phyloP scores from a whole-genome alignment of 768 basidiomycete genomes.

The Collybiopsis luxurians region DNA sequence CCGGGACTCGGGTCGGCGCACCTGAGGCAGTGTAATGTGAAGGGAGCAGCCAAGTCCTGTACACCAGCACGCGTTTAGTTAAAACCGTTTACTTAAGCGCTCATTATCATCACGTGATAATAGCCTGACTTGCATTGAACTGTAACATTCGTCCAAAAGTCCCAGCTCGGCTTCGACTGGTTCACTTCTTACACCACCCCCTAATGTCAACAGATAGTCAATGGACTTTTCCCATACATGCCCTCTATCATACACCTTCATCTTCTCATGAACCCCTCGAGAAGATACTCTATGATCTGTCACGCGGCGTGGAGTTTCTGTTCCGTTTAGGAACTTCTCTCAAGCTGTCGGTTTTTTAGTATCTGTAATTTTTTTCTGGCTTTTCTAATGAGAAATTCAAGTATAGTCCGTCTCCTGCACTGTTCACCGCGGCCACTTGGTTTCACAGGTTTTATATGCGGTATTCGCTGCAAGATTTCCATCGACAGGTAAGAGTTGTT shows the following conservation, averaged over 20 bases:
- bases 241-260: slow-evolving; percentile 60
- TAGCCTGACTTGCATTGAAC: no score
- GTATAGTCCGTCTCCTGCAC: slow-evolving; percentile 70
- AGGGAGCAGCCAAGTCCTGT: no score
- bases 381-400: slow-evolving; percentile 6
- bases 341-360: slow-evolving; percentile 54
- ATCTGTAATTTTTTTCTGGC: slow-evolving; percentile 8
- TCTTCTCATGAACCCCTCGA: slow-evolving; percentile 43
- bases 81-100: no score
- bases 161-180: no score
- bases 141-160: no score
- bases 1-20: no score
- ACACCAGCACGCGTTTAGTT: no score
- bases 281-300: slow-evolving; percentile 75
- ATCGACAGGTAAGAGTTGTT: slow-evolving; percentile 59
- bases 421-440: slow-evolving; percentile 88
- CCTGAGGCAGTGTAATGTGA: no score
- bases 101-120: no score
- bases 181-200: no score
- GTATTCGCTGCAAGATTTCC: slow-evolving; percentile 78
- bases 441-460: slow-evolving; percentile 93
- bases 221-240: slow-evolving; percentile 69
- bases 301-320: slow-evolving; percentile 82
- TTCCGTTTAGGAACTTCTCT: slow-evolving; percentile 80
- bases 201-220: slow-evolving; percentile 32